Percentiles rank a stretch among this genome's conserved stretches.
phyloP scores from a whole-genome alignment of 2,329 filamentous ascomycete species.

The Metarhizium album region DNA sequence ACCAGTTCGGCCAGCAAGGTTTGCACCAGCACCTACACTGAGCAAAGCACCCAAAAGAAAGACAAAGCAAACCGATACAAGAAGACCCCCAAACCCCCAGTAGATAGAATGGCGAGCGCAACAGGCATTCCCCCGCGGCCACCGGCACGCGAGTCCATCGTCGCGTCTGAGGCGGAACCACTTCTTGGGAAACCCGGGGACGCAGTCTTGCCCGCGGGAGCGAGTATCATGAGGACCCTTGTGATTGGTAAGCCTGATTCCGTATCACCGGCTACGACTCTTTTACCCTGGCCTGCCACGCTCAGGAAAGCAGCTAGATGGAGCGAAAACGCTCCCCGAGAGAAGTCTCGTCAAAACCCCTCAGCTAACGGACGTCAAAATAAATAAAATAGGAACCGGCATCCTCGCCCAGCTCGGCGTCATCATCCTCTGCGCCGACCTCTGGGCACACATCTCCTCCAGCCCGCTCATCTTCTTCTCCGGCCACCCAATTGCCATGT shows the following conservation, averaged over 20 bases:
- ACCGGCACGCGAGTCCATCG: slow-evolving; percentile 15
- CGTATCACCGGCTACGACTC: too few species aligned
- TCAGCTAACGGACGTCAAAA: background rate
- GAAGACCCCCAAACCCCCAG: too few species aligned
- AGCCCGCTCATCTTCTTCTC: slow-evolving; percentile 71
- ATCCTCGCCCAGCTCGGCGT: slow-evolving; percentile 70
- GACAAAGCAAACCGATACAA: too few species aligned
- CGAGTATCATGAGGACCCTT: slow-evolving; percentile 59
- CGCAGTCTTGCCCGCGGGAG: slow-evolving; percentile 55
- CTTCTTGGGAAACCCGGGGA: slow-evolving; percentile 52
- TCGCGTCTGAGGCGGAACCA: slow-evolving; percentile 28
- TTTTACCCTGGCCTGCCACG: too few species aligned
- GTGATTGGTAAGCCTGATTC: slow-evolving; percentile 47
- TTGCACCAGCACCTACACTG: background rate
- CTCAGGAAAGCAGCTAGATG: too few species aligned
- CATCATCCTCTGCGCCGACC: slow-evolving; percentile 60
- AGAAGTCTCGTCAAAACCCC: background rate
- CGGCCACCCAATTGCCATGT: slow-evolving; percentile 67
- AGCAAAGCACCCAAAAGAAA: background rate
- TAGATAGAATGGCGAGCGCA: slow-evolving; percentile 52
- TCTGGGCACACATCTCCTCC: slow-evolving; percentile 70
- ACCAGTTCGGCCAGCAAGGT: background rate
- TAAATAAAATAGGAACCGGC: slow-evolving; percentile 73
- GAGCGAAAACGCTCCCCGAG: too few species aligned
- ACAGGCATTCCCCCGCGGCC: slow-evolving; percentile 51